phyloP scores from a whole-genome alignment of 2,329 filamentous ascomycete genomes.

The Colletotrichum neosansevieriae region DNA sequence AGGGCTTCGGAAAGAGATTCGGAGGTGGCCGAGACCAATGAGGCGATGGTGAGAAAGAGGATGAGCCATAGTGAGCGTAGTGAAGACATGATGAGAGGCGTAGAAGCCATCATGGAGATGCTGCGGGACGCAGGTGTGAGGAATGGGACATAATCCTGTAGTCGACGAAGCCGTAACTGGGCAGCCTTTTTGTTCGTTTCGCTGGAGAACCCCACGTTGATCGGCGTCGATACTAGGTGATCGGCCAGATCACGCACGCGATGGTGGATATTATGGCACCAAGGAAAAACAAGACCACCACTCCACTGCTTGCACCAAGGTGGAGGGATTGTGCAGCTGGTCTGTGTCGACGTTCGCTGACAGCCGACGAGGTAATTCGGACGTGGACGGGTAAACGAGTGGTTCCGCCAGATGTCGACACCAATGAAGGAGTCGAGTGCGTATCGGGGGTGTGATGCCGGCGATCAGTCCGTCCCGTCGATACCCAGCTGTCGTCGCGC shows the following conservation, averaged over 20 bases:
- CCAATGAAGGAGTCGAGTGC: background rate
- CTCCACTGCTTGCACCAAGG: slow-evolving; percentile 14
- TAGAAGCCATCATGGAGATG: slow-evolving; percentile 45
- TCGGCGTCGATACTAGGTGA: slow-evolving; percentile 34
- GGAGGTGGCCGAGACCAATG: slow-evolving; percentile 26
- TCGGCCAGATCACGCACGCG: slow-evolving; percentile 36
- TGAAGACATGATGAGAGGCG: slow-evolving; percentile 27
- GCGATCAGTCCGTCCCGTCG: too few species aligned
- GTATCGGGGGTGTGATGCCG: background rate
- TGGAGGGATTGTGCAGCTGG: background rate
- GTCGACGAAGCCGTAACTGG: background rate
- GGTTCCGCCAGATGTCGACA: slow-evolving; percentile 16
- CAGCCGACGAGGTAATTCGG: background rate
- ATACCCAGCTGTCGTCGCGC: too few species aligned
- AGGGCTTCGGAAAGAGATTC: slow-evolving; percentile 4
- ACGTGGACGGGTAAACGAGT: slow-evolving; percentile 28
- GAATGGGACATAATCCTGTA: slow-evolving; percentile 44
- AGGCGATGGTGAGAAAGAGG: slow-evolving; percentile 45
- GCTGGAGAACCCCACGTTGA: slow-evolving; percentile 33
- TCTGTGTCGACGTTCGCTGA: background rate
- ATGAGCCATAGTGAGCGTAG: slow-evolving; percentile 47
- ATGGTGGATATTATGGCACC: slow-evolving; percentile 32
- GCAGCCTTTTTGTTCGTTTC: slow-evolving; percentile 2
- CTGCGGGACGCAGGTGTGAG: slow-evolving; percentile 41
- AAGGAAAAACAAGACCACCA: slow-evolving; percentile 35